Evolutionary conservation across 1,284 basidiomycete genomes (phyloP).

Genomic region (Amylostereum areolatum): DNA sequence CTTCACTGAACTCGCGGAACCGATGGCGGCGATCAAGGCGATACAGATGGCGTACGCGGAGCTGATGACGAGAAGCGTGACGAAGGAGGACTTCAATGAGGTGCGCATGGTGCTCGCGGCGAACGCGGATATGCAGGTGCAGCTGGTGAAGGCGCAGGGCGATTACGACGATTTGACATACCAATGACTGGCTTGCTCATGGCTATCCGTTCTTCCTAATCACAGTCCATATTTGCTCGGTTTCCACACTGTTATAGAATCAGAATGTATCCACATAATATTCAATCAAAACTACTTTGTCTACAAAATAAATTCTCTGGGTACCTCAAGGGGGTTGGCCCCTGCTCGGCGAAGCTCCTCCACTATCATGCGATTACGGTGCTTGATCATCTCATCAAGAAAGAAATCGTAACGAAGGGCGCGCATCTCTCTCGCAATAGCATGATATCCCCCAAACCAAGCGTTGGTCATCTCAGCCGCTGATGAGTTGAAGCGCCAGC

Average conservation of each 20-base stretch:
- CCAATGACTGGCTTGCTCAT: too few species aligned
- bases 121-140: constrained; percentile 63
- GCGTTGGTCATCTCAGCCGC: constrained; percentile 17
- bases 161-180: constrained; percentile 60
- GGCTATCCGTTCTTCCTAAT: too few species aligned
- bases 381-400: too few species aligned
- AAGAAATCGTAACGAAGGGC: constrained; percentile 8
- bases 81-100: constrained; percentile 62
- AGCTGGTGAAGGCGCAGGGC: constrained; percentile 67
- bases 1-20: constrained; percentile 51
- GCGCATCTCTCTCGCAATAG: constrained; percentile 21
- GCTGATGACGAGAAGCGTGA: constrained; percentile 48
- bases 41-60: constrained; percentile 60
- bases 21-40: constrained; percentile 48
- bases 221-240: too few species aligned
- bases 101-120: constrained; percentile 43
- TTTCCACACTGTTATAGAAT: too few species aligned
- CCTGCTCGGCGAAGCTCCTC: too few species aligned
- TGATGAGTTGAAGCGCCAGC: constrained; percentile 25
- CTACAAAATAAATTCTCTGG: too few species aligned
- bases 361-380: too few species aligned
- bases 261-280: too few species aligned
- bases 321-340: too few species aligned
- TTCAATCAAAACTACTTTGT: too few species aligned
- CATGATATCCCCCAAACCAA: constrained; percentile 20